Evolutionary conservation across 2,329 filamentous ascomycete species (phyloP).

Genomic region (Passalora sequoiae): DNA sequence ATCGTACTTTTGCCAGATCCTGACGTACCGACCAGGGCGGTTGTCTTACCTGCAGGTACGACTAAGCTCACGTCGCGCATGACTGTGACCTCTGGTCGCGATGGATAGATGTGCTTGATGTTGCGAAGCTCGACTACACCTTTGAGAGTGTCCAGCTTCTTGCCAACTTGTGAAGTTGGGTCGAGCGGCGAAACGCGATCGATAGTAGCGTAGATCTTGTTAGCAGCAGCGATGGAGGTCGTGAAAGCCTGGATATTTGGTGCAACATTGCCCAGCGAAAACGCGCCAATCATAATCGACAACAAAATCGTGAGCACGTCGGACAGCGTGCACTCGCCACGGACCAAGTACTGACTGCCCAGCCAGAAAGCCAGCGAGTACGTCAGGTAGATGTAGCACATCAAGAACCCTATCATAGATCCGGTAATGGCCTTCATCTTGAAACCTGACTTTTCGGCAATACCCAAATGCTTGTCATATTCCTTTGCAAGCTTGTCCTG

Average conservation of each 20-base stretch:
- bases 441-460: constrained; percentile 70
- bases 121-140: constrained; percentile 76
- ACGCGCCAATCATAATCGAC: constrained; percentile 87
- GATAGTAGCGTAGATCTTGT: constrained; percentile 91
- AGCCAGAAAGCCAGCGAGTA: constrained; percentile 88
- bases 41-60: constrained; percentile 85
- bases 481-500: constrained; percentile 84
- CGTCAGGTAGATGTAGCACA: constrained; percentile 78
- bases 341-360: constrained; percentile 68
- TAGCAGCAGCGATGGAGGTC: constrained; percentile 73
- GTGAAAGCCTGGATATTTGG: constrained; percentile 85
- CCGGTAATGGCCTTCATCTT: constrained; percentile 68
- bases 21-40: constrained; percentile 87
- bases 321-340: constrained; percentile 60
- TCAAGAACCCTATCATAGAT: constrained; percentile 77
- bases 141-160: constrained; percentile 64
- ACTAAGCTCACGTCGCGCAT: constrained; percentile 76
- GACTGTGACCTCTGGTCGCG: constrained; percentile 80
- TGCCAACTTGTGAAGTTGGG: constrained; percentile 64
- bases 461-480: constrained; percentile 70
- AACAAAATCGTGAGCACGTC: constrained; percentile 80
- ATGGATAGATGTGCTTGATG: constrained; percentile 91
- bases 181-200: constrained; percentile 83
- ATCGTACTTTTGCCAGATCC: constrained; percentile 94
- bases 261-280: constrained; percentile 80